Conservation (phyloP, 2,329 filamentous ascomycete species). For the Thielaviopsis populi region DNA sequence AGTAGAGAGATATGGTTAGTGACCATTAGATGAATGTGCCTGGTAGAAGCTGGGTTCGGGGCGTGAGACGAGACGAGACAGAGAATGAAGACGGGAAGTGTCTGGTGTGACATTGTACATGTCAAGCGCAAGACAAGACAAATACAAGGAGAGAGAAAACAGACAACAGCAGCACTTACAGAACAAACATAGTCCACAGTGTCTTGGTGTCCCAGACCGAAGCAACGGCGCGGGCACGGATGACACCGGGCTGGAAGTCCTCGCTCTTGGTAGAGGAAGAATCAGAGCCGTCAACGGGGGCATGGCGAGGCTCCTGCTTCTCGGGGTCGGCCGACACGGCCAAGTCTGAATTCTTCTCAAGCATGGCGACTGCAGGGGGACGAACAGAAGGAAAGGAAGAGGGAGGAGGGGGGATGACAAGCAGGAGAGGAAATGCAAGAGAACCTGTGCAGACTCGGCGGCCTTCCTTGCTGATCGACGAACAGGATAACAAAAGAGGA, state of each 20-base stretch:
- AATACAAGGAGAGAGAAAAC: background rate
- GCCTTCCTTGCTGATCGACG: background rate
- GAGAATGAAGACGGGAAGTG: background rate
- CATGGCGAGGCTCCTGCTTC: conserved; percentile 6
- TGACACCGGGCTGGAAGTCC: conserved; percentile 26
- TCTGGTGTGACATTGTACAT: background rate
- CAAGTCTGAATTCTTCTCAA: background rate
- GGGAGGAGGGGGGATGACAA: background rate
- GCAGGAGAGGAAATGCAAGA: background rate
- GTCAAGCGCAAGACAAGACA: background rate
- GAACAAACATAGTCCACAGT: conserved; percentile 27
- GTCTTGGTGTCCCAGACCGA: conserved; percentile 27
- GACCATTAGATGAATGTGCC: background rate
- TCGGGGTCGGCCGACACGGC: conserved; percentile 12
- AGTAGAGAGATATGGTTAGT: background rate
- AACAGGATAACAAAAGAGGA: background rate
- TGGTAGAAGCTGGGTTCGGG: background rate
- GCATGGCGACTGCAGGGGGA: background rate
- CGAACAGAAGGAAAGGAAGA: background rate
- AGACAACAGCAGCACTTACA: conserved; percentile 23
- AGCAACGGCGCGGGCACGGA: conserved; percentile 28
- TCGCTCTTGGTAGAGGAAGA: conserved; percentile 21
- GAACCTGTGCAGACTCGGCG: background rate
- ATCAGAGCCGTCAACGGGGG: conserved; percentile 17
- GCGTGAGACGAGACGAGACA: background rate